Base-by-base conservation (phyloP, 1,284 basidiomycete genomes). In the Apiotrichum gracile region DNA sequence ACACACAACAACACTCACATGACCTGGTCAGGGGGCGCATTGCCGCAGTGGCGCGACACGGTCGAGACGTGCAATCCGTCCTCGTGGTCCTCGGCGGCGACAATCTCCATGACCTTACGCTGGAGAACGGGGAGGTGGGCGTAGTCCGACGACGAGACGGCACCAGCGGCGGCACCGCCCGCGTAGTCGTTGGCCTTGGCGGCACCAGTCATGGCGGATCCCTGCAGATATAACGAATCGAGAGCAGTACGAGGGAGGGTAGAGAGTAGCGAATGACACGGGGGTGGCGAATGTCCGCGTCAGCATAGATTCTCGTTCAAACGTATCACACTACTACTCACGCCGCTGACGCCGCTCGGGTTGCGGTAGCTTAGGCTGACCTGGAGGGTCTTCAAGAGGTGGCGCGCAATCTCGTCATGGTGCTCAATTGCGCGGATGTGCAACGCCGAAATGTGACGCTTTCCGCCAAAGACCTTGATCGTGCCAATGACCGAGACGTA, bases 401-500 rank as follows among this genome's bases (percentile, higher is more conserved):
- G 93, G 74, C 88, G 93, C 64, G 85, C 85, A 39, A 90, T 76
- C 73, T 98, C 92, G 71, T 91, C 84, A 37, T 80, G 78, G 68
- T 94, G 87, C 27, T 77, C 80, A 38, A 87, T 76, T 5, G 78
- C 77, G 26, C 86, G 83, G 60, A 97, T 82, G 61, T 85, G 81
- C 34, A 80, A 83, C 8, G 86, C 84, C 52, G 87, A 87, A 66
- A 97, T 81, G 69, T 89, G 88, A 64, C 85, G 81, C 73, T 90
- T 93, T 63, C 81, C 83, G 39, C 84, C 83, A 73, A 96, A 97
- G 8, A 80, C 80, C 73, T 97, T 97, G 61, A 97, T 75, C n/a
- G 80, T 80, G n/a, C 94, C 96, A 34, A 88, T 82, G 24, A 96
- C 83, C n/a, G 88, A 84, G 35, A 94, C 85, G 69, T 88, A 93